phyloP scores from a whole-genome alignment of 2,329 filamentous ascomycete genomes.

The Sphaceloma murrayae region DNA sequence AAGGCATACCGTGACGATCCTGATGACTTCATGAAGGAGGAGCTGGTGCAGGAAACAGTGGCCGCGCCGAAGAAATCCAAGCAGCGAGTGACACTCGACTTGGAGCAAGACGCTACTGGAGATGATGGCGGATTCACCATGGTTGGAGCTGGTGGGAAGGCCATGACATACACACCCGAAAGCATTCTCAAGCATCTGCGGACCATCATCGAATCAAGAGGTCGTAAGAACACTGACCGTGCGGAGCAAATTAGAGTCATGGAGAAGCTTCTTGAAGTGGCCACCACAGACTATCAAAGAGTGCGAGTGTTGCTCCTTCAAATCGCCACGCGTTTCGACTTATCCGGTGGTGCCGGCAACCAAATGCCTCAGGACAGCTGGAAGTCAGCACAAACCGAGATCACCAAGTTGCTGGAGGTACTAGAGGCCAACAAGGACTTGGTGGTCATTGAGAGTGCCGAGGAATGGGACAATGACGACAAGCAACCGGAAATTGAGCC shows the following conservation, averaged over 20 bases:
- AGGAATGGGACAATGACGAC: slow-evolving; percentile 99
- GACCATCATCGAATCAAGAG: slow-evolving; percentile 85
- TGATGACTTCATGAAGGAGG: slow-evolving; percentile 77
- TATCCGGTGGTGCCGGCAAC: slow-evolving; percentile 65
- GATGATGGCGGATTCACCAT: slow-evolving; percentile 83
- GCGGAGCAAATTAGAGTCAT: slow-evolving; percentile 91
- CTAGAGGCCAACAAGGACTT: slow-evolving; percentile 72
- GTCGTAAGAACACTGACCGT: slow-evolving; percentile 97
- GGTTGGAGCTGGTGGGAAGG: slow-evolving; percentile 80
- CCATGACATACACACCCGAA: slow-evolving; percentile 87
- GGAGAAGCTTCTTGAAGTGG: slow-evolving; percentile 89
- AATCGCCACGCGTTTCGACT: slow-evolving; percentile 88
- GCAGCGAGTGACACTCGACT: slow-evolving; percentile 41
- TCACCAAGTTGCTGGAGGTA: slow-evolving; percentile 64
- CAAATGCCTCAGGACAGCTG: slow-evolving; percentile 95
- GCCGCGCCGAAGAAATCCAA: slow-evolving; percentile 42
- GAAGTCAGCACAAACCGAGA: slow-evolving; percentile 87
- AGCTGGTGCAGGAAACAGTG: slow-evolving; percentile 60
- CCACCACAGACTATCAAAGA: slow-evolving; percentile 82
- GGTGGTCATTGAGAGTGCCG: slow-evolving; percentile 79
- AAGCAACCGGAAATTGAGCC: slow-evolving; percentile 67
- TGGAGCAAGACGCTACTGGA: slow-evolving; percentile 43
- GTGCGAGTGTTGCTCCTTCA: slow-evolving; percentile 86
- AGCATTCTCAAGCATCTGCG: slow-evolving; percentile 96
- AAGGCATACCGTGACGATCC: slow-evolving; percentile 79